Evolutionary conservation across 371 early-diverging fungal genomes (phyloP), one percentile per base, ranked within the genome.

Genomic region (Synchytrium microbalum): DNA sequence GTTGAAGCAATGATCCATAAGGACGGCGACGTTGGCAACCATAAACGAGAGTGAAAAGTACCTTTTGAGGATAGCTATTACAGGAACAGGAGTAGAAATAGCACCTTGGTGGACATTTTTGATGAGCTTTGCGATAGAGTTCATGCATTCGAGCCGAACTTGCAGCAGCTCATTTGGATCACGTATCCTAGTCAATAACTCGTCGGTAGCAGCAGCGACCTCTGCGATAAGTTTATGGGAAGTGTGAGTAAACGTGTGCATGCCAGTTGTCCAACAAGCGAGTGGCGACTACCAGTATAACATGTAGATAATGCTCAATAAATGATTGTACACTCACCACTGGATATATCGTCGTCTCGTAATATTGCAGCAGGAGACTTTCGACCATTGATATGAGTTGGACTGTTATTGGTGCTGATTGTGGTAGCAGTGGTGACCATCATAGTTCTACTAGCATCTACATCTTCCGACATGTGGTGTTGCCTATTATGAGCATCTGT

Each of bases 81-180:
- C n/a, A n/a, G n/a, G n/a, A n/a, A n/a, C n/a, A n/a, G n/a, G n/a
- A n/a, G n/a, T n/a, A n/a, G n/a, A n/a, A n/a, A n/a, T n/a, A n/a
- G n/a, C n/a, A n/a, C n/a, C n/a, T n/a, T n/a, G 28, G 19, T 30
- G 33, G 31, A 29, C 25, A 16, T 29, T 58, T 16, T 62, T 38
- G 46, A 64, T 60, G 28, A 71, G 26, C 33, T 61, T 54, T 53
- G 66, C 24, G 31, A 73, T 25, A 31, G 2, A 59, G 62, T 59
- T 71, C 74, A 73, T 71, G 23, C 60, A 53, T 32, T 72, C 69
- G 13, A 71, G 61, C 46, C 73, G 59, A 2, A 60, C 61, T 38
- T 76, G 59, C 2, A 65, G 65, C 24, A 24, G 30, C 26, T 67
- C 69, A 16, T 13, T 16, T 13, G 27, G 13, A 26, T 13, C 27